Conservation (phyloP, 805 yeast species). For the Starmerella bombi region DNA sequence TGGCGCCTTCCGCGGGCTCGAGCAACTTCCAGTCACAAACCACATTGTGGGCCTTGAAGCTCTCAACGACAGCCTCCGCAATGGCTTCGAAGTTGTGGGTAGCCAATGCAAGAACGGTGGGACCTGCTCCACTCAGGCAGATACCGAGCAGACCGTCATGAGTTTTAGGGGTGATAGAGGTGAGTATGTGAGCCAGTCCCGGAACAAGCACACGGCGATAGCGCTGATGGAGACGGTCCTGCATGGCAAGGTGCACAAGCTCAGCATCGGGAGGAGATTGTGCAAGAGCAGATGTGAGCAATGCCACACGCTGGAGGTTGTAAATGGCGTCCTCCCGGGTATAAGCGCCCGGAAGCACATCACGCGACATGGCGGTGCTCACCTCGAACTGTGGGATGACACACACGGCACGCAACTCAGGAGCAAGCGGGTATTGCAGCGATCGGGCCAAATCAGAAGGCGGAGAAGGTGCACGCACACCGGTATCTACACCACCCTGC, state of each 20-base stretch:
- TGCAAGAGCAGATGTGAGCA: constrained; percentile 85
- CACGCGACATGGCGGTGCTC: constrained; percentile 80
- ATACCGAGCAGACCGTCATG: constrained; percentile 84
- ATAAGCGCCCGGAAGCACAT: constrained; percentile 74
- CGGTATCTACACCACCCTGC: constrained; percentile 52
- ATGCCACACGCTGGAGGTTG: constrained; percentile 86
- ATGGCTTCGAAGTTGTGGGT: constrained; percentile 75
- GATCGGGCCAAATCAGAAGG: constrained; percentile 81
- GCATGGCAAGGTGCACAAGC: constrained; percentile 87
- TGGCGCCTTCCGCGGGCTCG: constrained; percentile 68
- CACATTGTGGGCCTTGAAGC: constrained; percentile 54
- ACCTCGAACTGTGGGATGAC: constrained; percentile 91
- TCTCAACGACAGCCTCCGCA: constrained; percentile 57
- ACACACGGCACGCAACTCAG: constrained; percentile 72
- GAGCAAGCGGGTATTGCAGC: constrained; percentile 71
- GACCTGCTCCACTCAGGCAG: constrained; percentile 96
- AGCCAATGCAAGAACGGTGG: constrained; percentile 88
- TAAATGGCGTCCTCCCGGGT: constrained; percentile 72
- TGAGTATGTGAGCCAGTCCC: constrained; percentile 70
- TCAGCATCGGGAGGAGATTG: constrained; percentile 68
- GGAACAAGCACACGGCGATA: constrained; percentile 86
- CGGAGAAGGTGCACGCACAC: constrained; percentile 63
- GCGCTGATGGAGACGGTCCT: constrained; percentile 94
- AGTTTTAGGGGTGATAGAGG: constrained; percentile 64
- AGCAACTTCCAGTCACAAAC: constrained; percentile 71